phyloP scores from a whole-genome alignment of 2,329 filamentous ascomycete species.

The Arthrobotrys conoides region DNA sequence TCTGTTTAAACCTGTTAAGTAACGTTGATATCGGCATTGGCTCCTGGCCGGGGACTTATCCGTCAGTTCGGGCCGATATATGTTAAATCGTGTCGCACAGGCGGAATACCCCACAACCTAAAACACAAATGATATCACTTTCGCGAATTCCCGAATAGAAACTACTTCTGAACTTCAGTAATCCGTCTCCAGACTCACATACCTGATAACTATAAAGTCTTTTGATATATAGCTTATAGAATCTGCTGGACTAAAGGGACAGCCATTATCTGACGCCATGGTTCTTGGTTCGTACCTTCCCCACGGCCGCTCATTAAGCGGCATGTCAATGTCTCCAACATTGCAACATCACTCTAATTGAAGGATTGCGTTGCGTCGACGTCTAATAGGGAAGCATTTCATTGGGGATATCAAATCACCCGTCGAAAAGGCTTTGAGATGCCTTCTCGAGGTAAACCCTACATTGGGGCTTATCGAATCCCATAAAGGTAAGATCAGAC shows the following conservation, averaged over 20 bases:
- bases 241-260: neutral
- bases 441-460: conserved; percentile 49
- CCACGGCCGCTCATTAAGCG: neutral
- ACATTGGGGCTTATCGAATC: conserved; percentile 48
- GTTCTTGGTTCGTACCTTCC: conserved; percentile 37
- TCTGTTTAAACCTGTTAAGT: neutral
- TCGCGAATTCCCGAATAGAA: conserved; percentile 4
- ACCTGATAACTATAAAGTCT: neutral
- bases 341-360: conserved; percentile 11
- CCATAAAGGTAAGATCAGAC: conserved; percentile 37
- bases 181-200: neutral
- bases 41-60: conserved; percentile 8
- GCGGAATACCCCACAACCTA: conserved; percentile 53
- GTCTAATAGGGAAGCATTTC: conserved; percentile 45
- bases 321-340: neutral
- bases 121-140: conserved; percentile 37
- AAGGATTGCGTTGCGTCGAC: conserved; percentile 32
- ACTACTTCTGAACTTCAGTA: neutral
- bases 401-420: conserved; percentile 48
- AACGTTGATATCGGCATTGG: neutral
- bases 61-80: conserved; percentile 37
- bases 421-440: conserved; percentile 47
- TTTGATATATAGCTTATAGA: neutral
- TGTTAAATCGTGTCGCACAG: conserved; percentile 15
- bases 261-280: conserved; percentile 10